Base-by-base conservation (phyloP, 2,329 filamentous ascomycete genomes). In the Exophiala aquamarina region DNA sequence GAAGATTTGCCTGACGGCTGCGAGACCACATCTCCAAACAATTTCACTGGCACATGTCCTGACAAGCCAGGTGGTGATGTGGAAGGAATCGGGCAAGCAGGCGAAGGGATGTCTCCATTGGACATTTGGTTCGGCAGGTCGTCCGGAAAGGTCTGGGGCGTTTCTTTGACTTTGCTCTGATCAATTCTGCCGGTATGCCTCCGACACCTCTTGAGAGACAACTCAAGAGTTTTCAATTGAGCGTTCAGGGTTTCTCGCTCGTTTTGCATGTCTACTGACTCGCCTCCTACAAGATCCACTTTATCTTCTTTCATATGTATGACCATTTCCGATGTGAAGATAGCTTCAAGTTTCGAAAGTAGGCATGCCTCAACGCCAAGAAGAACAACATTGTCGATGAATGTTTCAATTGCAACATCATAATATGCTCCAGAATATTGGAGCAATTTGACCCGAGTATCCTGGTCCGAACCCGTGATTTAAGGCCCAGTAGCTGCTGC, bases 351-450 rank as follows among this genome's bases (percentile, higher is more conserved):
- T 3, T 63, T 63, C 35, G 56, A 59, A 19, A 70, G 59, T 8
- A 71, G 61, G 36, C 66, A 68, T 39, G 65, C 66, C 54, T 70
- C 67, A 21, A 70, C 54, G 2, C 63, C 67, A 11, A 70, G 56
- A 19, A 61, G 51, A 6, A 66, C 61, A 6, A 70, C 55, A 33
- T 70, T 70, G 34, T 70, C 64, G 2, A 63, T 59, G 51, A 71
- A 70, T 14, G 55, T 59, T n/a, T 59, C 50, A 2, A 64, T 49
- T 33, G 62, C 58, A 35, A 60, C 50, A 21, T 56, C 33, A 41
- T 61, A 62, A 39, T 61, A 62, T 10, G 57, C 50, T 41, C 45
- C 52, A 44, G 57, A 61, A 33, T 51, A 56, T 36, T 57, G 57
- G 18, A 61, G 49, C 21, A 59, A 36, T 40, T 56, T 54, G 3